Conservation (phyloP, 2,329 filamentous ascomycete genomes). For the Colletotrichum camelliae region DNA sequence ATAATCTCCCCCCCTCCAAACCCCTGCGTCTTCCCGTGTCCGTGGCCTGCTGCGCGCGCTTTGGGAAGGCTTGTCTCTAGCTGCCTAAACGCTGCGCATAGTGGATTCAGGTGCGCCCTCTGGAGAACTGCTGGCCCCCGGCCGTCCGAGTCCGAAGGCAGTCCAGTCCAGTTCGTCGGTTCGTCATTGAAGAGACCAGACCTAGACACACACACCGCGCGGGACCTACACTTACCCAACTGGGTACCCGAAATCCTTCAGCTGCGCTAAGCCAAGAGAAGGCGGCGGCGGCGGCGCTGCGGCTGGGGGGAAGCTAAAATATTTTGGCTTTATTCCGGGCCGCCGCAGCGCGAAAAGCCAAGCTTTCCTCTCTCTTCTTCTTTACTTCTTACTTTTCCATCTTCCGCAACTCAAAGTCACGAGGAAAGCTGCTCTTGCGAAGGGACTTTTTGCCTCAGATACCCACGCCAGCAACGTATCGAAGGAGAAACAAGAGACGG, state of each 20-base stretch:
- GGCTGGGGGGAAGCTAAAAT: neutral
- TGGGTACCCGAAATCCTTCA: neutral
- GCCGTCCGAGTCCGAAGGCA: neutral
- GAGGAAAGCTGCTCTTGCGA: neutral
- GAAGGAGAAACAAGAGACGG: neutral
- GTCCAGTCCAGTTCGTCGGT: neutral
- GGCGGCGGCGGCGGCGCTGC: neutral
- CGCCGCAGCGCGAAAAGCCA: neutral
- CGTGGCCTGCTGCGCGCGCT: neutral
- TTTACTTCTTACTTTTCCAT: neutral
- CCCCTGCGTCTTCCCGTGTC: neutral
- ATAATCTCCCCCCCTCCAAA: neutral
- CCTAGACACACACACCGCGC: no score
- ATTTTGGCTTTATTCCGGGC: neutral
- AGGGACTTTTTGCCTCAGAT: neutral
- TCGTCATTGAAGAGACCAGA: neutral
- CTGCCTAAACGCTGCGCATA: neutral
- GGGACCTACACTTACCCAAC: neutral
- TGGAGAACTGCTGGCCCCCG: neutral
- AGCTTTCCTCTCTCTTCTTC: neutral
- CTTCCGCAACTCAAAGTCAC: neutral
- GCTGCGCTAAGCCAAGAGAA: neutral
- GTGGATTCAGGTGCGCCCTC: neutral
- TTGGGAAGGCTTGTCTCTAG: neutral
- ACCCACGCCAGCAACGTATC: neutral